phyloP scores from a whole-genome alignment of 202 grass and related monocot genomes.

The Saccharum hybrid region DNA sequence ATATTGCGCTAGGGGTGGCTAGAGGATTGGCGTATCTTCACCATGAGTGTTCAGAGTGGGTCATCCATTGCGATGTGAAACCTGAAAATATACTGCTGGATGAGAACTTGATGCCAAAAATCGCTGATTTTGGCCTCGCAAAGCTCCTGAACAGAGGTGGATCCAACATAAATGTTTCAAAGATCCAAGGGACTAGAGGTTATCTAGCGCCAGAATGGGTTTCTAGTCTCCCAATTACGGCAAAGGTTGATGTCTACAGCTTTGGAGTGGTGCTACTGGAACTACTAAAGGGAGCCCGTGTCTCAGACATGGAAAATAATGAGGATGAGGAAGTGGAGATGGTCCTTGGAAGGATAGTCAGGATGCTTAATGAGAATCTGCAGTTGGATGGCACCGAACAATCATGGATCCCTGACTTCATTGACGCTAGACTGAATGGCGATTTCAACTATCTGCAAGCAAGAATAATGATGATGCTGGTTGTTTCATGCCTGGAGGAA shows the following conservation, averaged over 20 bases:
- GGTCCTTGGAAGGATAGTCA: constrained; percentile 32
- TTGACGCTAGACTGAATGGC: constrained; percentile 47
- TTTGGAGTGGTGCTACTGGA: constrained; percentile 65
- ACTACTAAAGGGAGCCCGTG: constrained; percentile 49
- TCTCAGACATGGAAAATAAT: constrained; percentile 49
- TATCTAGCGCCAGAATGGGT: constrained; percentile 67
- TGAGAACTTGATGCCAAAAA: constrained; percentile 47
- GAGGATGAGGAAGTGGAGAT: constrained; percentile 40
- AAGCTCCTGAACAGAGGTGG: constrained; percentile 64
- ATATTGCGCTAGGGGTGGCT: no score
- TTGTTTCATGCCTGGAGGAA: constrained; percentile 61
- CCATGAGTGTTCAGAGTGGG: no score
- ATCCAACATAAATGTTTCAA: constrained; percentile 44
- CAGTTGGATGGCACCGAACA: constrained; percentile 26
- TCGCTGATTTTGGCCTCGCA: constrained; percentile 59
- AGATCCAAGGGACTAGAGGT: constrained; percentile 57
- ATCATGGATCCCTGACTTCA: constrained; percentile 37
- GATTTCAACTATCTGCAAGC: constrained; percentile 50
- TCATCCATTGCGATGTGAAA: constrained; percentile 53
- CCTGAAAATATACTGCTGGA: constrained; percentile 52
- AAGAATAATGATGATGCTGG: constrained; percentile 39
- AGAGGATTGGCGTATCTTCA: no score
- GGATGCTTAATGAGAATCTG: constrained; percentile 34
- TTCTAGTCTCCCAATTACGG: constrained; percentile 54
- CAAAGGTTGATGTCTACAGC: constrained; percentile 69